Evolutionary conservation across 2,329 filamentous ascomycete species (phyloP), one percentile per base, ranked within the genome.

Genomic region (Monosporascus sp.): DNA sequence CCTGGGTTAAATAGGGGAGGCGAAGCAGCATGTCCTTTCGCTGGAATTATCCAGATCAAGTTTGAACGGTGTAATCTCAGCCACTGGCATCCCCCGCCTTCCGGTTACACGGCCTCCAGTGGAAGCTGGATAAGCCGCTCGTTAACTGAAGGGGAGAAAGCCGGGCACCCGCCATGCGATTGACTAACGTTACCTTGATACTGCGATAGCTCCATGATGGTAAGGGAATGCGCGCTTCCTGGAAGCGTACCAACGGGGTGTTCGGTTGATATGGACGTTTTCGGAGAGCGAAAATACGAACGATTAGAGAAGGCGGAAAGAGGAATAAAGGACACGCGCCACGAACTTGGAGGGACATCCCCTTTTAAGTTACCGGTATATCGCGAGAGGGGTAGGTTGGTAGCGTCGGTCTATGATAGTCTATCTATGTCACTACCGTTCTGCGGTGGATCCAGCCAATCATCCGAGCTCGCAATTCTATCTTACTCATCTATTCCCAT

Each of bases 41-140:
- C 87, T 88, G 85, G 85, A 80, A 88, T 89, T 88, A 86, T 85
- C 84, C 85, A 88, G 85, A 88, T 89, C 86, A 89, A 89, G 86
- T 90, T 89, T 63, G 64, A 60, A 63, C 60, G 60, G 64, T 62
- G 59, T 63, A 60, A 60, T 61, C 59, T 61, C 59, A 61, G 59
- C 59, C 57, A 46, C 54, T 58, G 49, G 58, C 28, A 49, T 31
- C 52, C 52, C 51, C 51, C 52, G 49, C 54, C 51, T 50, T 24
- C 14, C 4, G 11, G 41, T 53, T 51, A 50, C 50, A 53, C 37
- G 50, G 18, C 51, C 49, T 45, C 48, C 55, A 51, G 57, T 52
- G 58, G 51, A 54, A 51, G 40, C 38, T 41, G 49, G 28, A 38
- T 41, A 14, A 8, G 35, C 37, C 38, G 41, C 48, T 26, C 38